Percentiles rank a stretch among this genome's conserved stretches.
These are phyloP conservation scores for Xylaria acuta DNA, from an alignment of 495 filamentous ascomycete genomes.

Conservation along the genomic window DNA sequence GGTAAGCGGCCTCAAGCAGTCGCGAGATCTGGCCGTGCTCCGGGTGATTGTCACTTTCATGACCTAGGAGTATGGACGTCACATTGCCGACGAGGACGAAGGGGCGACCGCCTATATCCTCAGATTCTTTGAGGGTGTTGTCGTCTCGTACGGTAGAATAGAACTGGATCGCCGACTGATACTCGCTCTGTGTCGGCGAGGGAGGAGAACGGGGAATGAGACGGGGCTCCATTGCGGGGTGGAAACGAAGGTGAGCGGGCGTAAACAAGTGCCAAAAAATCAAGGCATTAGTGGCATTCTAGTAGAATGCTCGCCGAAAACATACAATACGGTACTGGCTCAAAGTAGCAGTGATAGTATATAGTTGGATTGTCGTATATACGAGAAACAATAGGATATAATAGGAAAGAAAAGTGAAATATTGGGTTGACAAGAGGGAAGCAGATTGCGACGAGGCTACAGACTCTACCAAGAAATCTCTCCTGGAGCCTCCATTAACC, in stretches of 20 bases:
- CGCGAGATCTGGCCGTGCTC: slow-evolving; percentile 15
- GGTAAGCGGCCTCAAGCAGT: slow-evolving; percentile 11
- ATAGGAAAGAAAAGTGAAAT: not conserved
- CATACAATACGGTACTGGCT: not conserved
- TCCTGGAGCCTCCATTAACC: not conserved
- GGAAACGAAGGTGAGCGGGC: not conserved
- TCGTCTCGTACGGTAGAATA: slow-evolving; percentile 17
- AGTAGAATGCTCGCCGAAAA: not conserved
- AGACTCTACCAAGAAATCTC: not conserved
- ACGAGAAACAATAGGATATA: not conserved
- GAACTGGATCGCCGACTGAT: slow-evolving; percentile 6
- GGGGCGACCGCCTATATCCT: slow-evolving; percentile 9
- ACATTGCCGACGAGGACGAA: slow-evolving; percentile 8
- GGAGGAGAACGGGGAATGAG: not conserved
- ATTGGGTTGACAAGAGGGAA: not conserved
- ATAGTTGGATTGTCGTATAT: not conserved
- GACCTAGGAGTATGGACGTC: not conserved
- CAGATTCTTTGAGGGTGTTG: slow-evolving; percentile 12
- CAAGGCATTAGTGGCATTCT: not conserved
- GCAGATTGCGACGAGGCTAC: not conserved
- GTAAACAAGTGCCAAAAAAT: not conserved
- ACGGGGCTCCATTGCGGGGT: slow-evolving; percentile 12
- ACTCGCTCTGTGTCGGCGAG: slow-evolving; percentile 9
- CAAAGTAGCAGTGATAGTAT: not conserved
- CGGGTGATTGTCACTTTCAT: not conserved